These are phyloP conservation scores for Zoysia japonica DNA, from an alignment of 176 grass and related monocot species.

Conservation along the genomic window DNA sequence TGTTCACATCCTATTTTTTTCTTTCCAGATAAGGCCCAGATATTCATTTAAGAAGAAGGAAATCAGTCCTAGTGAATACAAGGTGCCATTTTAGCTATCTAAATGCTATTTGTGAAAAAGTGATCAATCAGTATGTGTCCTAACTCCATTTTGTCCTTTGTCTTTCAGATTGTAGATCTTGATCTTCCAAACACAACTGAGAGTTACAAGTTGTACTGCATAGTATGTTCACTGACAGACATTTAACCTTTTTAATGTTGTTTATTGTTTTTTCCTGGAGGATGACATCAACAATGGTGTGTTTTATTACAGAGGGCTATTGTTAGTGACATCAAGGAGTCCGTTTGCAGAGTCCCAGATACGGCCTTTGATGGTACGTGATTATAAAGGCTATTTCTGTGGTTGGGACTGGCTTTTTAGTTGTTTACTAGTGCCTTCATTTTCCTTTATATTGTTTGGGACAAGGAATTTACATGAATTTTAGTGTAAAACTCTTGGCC, in stretches of 20 bases:
- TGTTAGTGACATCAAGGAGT: constrained; percentile 97
- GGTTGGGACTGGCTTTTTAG: neutral
- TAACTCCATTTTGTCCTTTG: constrained; percentile 33
- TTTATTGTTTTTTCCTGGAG: constrained; percentile 28
- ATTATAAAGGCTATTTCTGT: constrained; percentile 28
- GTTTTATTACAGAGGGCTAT: constrained; percentile 74
- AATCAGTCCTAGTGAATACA: constrained; percentile 79
- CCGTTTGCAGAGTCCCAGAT: constrained; percentile 92
- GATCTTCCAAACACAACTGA: constrained; percentile 91
- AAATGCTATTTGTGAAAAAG: neutral
- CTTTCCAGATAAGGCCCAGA: constrained; percentile 87
- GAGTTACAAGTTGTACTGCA: constrained; percentile 87
- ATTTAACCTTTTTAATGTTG: constrained; percentile 19
- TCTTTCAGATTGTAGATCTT: constrained; percentile 75
- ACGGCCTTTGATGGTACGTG: constrained; percentile 87
- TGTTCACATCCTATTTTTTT: constrained; percentile 40
- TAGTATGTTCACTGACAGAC: constrained; percentile 54
- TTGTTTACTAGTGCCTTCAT: neutral
- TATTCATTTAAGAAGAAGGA: constrained; percentile 99
- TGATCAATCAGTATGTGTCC: neutral
- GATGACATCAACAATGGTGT: constrained; percentile 23
- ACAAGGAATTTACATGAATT: neutral
- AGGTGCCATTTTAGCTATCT: constrained; percentile 53
- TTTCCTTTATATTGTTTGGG: neutral
- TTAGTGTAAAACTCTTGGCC: neutral